Evolutionary conservation across 352 stramenopile genomes (phyloP), one percentile per base, ranked within the genome.

Genomic region (Poterioochromonas sp.): DNA sequence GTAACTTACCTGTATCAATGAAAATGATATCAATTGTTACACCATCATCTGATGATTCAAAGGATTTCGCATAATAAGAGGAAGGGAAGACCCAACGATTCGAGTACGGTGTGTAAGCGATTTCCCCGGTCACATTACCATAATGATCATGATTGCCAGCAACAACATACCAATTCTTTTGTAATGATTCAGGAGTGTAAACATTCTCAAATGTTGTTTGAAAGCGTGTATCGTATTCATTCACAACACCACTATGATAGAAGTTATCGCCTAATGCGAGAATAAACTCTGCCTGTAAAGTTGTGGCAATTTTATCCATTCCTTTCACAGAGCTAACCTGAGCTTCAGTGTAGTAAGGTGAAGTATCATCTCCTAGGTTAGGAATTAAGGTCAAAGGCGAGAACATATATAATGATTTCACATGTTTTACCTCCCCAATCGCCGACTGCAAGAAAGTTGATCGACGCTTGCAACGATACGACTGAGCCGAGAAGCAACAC

Each of bases 81-180:
- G 1, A 26, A 40, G 77, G 77, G 29, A 74, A 69, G 26, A 39
- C 22, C 77, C 77, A 81, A 34, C 77, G 70, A 51, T 18, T 3
- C 8, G 3, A 41, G n/a, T 73, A 8, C 18, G 5, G 5, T 0
- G 65, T 54, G 37, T 80, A 79, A 20, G 40, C 69, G 8, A 79
- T 40, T 35, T 81, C 5, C 2, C 70, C 69, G 15, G 37, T 44
- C 3, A 80, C 77, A 62, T 80, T 81, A 37, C 77, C 77, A 64
- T 76, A 37, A 44, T 79, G 44, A 68, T 81, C 62, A 51, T 81
- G 77, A 39, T 79, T 76, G 15, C 77, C 58, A 68, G 44, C 41
- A 49, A 80, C 5, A 41, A 54, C 32, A 73, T 60, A 71, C 73
- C 73, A 79, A 47, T 8, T 5, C 37, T 51, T 26, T 35, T 71